Conservation (phyloP, 441 rosid genomes). For the Mallotus repandus region DNA sequence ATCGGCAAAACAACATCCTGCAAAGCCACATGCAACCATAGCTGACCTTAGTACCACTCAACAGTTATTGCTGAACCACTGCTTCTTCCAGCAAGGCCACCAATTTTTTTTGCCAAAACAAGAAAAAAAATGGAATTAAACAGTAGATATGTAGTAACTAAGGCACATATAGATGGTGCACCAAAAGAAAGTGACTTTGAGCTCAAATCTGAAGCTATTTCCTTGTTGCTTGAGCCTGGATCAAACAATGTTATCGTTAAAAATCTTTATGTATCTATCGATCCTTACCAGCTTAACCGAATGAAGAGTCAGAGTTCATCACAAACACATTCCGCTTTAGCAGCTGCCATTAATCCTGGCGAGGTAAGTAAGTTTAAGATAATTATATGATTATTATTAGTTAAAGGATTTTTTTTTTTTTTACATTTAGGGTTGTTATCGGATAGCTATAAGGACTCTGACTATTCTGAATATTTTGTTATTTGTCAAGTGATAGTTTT, state of each 20-base stretch:
- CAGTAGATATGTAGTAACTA: constrained; percentile 37
- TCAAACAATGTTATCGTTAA: constrained; percentile 38
- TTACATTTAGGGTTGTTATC: no score
- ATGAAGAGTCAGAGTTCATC: constrained; percentile 43
- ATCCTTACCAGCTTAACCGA: constrained; percentile 53
- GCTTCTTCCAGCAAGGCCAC: not conserved
- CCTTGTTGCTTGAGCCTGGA: constrained; percentile 28
- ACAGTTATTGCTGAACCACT: not conserved
- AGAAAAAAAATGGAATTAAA: constrained; percentile 34
- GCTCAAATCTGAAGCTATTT: constrained; percentile 25
- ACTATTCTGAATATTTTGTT: no score
- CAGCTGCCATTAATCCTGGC: constrained; percentile 33
- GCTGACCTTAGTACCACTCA: not conserved
- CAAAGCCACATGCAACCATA: no score
- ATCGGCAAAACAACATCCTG: no score
- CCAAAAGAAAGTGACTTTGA: constrained; percentile 47
- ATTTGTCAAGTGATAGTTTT: no score
- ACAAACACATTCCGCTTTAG: constrained; percentile 13
- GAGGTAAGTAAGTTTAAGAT: no score
- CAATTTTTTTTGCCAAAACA: no score
- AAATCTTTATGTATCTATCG: constrained; percentile 48
- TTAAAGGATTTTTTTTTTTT: no score
- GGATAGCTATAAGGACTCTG: no score
- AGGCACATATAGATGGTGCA: constrained; percentile 34
- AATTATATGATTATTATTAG: not conserved